These are phyloP conservation scores for Lodderomyces oxycetoniae DNA, from an alignment of 1,139 yeast genomes.

Conservation along the genomic window DNA sequence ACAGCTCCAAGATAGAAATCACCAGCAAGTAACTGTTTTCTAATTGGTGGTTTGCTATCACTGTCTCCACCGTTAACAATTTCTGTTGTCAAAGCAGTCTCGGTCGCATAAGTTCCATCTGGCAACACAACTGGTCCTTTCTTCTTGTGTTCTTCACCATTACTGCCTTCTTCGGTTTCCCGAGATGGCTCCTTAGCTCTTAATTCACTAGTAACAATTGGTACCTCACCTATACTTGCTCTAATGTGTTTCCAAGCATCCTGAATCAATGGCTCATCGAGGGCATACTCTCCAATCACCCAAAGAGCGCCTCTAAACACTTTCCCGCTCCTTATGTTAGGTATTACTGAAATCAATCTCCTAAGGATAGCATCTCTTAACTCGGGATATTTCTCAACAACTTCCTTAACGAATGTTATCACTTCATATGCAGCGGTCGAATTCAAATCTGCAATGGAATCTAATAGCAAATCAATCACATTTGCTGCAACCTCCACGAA, in stretches of 20 bases:
- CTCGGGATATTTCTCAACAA: slow-evolving; percentile 86
- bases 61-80: slow-evolving; percentile 26
- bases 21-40: slow-evolving; percentile 78
- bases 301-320: slow-evolving; percentile 93
- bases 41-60: slow-evolving; percentile 62
- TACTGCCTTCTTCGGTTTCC: slow-evolving; percentile 21
- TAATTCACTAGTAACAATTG: slow-evolving; percentile 74
- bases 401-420: slow-evolving; percentile 84
- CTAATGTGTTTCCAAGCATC: slow-evolving; percentile 87
- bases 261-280: slow-evolving; percentile 69
- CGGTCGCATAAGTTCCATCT: slow-evolving; percentile 98
- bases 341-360: slow-evolving; percentile 61
- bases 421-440: slow-evolving; percentile 88
- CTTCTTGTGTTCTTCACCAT: slow-evolving; percentile 17
- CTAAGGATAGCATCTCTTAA: slow-evolving; percentile 63
- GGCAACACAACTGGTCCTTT: slow-evolving; percentile 84
- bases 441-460: slow-evolving; percentile 78
- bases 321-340: slow-evolving; percentile 74
- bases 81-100: slow-evolving; percentile 69
- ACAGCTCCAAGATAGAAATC: slow-evolving; percentile 91
- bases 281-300: slow-evolving; percentile 91
- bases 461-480: slow-evolving; percentile 84
- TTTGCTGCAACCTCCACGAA: slow-evolving; percentile 89
- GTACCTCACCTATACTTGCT: slow-evolving; percentile 82
- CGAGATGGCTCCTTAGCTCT: slow-evolving; percentile 46